phyloP scores from a whole-genome alignment of 2,329 filamentous ascomycete genomes.

The Cladorrhinum sp. region DNA sequence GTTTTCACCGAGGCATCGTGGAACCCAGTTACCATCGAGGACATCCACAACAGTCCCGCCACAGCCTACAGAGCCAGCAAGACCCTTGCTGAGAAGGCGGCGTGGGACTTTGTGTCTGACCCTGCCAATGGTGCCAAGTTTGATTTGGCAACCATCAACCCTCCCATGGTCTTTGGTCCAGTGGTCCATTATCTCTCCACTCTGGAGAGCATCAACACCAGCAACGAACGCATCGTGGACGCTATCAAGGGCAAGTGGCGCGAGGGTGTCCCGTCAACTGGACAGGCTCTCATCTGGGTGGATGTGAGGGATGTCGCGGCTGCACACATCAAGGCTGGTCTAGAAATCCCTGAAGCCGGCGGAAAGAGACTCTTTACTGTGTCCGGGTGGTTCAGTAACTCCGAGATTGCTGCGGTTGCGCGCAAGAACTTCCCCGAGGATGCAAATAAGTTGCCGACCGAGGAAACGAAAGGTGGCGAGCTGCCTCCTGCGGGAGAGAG shows the following conservation, averaged over 20 bases:
- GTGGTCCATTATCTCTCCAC: constrained; percentile 46
- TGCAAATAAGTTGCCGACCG: constrained; percentile 45
- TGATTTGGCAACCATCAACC: constrained; percentile 52
- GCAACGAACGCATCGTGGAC: constrained; percentile 49
- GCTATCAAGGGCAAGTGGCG: constrained; percentile 51
- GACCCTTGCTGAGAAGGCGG: constrained; percentile 51
- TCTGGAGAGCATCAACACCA: constrained; percentile 50
- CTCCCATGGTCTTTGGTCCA: constrained; percentile 54
- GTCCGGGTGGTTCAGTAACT: constrained; percentile 46
- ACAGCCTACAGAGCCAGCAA: constrained; percentile 55
- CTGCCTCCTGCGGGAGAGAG: constrained; percentile 38
- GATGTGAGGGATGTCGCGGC: constrained; percentile 55
- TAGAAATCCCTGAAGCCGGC: constrained; percentile 46
- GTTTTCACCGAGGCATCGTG: constrained; percentile 49
- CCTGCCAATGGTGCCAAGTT: constrained; percentile 41
- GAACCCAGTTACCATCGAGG: constrained; percentile 51
- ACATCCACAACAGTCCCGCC: constrained; percentile 38
- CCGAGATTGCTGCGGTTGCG: constrained; percentile 42
- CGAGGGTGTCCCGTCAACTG: constrained; percentile 39
- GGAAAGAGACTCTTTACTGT: constrained; percentile 52
- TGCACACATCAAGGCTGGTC: constrained; percentile 49
- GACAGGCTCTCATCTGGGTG: constrained; percentile 46
- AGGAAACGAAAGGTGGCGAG: constrained; percentile 44
- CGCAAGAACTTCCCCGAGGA: constrained; percentile 50
- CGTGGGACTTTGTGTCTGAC: constrained; percentile 49